Percentiles rank a stretch among this genome's conserved stretches.
phyloP scores from a whole-genome alignment of 106 monocot genomes.

The Agapanthus africanus region DNA sequence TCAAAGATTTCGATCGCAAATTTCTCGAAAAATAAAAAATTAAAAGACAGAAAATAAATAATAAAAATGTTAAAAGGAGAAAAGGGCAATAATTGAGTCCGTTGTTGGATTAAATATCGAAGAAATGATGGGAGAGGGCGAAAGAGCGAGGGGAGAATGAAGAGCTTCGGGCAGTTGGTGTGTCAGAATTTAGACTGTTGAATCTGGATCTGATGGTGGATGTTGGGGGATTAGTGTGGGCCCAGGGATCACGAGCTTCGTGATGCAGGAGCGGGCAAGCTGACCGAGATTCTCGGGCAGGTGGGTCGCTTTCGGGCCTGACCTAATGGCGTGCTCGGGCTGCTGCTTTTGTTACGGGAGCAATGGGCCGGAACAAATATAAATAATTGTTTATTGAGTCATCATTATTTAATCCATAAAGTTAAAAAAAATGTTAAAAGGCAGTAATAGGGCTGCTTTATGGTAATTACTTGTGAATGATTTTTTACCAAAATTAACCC shows the following conservation, averaged over 20 bases:
- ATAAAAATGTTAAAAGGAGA: background rate
- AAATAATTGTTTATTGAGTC: too few relatives aligned
- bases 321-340: too few relatives aligned
- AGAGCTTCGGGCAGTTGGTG: background rate
- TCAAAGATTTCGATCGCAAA: background rate
- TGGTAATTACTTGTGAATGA: too few relatives aligned
- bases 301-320: background rate
- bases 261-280: background rate
- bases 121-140: background rate
- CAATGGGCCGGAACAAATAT: too few relatives aligned
- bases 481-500: too few relatives aligned
- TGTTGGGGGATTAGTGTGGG: background rate
- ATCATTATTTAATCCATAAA: too few relatives aligned
- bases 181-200: background rate
- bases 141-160: background rate
- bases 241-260: background rate
- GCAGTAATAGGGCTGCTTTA: too few relatives aligned
- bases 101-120: background rate
- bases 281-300: conserved; percentile 11
- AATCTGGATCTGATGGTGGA: background rate
- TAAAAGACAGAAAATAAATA: background rate
- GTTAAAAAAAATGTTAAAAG: too few relatives aligned
- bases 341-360: too few relatives aligned
- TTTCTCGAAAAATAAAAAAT: background rate
- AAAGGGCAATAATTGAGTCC: background rate